Conservation (phyloP, 108 stramenopile genomes). For the Nitzschia palea region DNA sequence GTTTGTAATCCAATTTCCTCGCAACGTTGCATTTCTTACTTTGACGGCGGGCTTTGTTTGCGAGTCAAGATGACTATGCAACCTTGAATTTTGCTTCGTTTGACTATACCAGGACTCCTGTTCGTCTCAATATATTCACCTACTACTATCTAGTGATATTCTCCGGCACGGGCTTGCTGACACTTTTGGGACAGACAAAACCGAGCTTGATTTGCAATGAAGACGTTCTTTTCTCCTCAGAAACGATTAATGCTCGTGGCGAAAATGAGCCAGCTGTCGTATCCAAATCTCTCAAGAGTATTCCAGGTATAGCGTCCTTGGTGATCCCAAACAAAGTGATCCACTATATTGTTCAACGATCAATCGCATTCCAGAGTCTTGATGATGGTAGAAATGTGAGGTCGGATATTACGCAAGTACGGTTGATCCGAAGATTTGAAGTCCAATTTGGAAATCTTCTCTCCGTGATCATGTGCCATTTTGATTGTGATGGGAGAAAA, state of each 20-base stretch:
- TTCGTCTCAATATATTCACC: not conserved
- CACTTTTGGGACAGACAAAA: slow-evolving; percentile 3
- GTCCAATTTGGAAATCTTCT: not conserved
- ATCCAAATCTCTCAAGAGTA: not conserved
- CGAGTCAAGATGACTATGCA: not conserved
- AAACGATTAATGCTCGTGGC: not conserved
- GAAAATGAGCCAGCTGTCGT: not conserved
- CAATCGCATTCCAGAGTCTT: not conserved
- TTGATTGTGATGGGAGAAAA: not conserved
- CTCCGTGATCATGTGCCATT: slow-evolving; percentile 9
- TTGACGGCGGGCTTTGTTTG: slow-evolving; percentile 10
- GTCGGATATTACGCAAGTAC: no score
- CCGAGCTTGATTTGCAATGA: not conserved
- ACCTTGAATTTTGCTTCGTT: not conserved
- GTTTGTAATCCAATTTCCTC: not conserved
- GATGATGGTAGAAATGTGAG: no score
- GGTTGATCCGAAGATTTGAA: slow-evolving; percentile 10
- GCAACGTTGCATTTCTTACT: not conserved
- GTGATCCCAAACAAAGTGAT: not conserved
- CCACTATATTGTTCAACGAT: not conserved
- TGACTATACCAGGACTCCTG: not conserved
- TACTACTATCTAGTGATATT: slow-evolving; percentile 6
- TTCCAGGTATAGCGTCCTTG: not conserved
- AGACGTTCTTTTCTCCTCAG: not conserved
- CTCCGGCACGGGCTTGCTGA: not conserved